Conservation (phyloP, 192 early-diverging fungal species). For the Linnemannia zychae region DNA sequence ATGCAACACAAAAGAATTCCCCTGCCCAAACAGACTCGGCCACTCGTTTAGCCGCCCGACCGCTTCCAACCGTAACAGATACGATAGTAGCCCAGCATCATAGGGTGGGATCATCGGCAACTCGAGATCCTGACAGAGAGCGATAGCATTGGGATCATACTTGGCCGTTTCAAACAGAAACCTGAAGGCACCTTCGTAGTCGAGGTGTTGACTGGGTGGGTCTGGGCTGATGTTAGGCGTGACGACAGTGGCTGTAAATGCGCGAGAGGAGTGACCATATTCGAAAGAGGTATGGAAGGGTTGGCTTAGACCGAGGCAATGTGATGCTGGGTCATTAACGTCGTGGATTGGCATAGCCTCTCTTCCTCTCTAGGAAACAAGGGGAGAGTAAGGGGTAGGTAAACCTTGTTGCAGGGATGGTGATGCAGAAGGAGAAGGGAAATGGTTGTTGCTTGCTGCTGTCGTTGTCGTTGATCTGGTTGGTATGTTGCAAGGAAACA, state of each 20-base stretch:
- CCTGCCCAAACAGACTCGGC: slow-evolving; percentile 39
- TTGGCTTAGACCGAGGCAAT: slow-evolving; percentile 30
- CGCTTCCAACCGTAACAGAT: slow-evolving; percentile 33
- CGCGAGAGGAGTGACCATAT: slow-evolving; percentile 16
- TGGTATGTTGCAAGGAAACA: neutral
- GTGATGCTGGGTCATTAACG: slow-evolving; percentile 31
- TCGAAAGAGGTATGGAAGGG: neutral
- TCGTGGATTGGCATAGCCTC: slow-evolving; percentile 16
- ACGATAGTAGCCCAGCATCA: slow-evolving; percentile 24
- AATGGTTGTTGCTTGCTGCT: too few species aligned
- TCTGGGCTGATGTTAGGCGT: neutral
- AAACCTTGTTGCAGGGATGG: neutral
- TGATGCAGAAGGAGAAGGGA: neutral
- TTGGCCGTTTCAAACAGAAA: slow-evolving; percentile 23
- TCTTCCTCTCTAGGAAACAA: too few species aligned
- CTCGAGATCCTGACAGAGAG: slow-evolving; percentile 29
- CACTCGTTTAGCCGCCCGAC: slow-evolving; percentile 33
- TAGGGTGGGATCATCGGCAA: slow-evolving; percentile 24
- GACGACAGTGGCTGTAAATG: neutral
- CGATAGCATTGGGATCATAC: neutral
- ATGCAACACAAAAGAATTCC: slow-evolving; percentile 35
- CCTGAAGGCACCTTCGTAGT: slow-evolving; percentile 32
- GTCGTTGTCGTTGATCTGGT: neutral
- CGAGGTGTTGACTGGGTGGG: slow-evolving; percentile 9
- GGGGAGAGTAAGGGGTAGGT: neutral